Conservation (phyloP, 257 asterid species). For the Solanum pinnatisectum region DNA sequence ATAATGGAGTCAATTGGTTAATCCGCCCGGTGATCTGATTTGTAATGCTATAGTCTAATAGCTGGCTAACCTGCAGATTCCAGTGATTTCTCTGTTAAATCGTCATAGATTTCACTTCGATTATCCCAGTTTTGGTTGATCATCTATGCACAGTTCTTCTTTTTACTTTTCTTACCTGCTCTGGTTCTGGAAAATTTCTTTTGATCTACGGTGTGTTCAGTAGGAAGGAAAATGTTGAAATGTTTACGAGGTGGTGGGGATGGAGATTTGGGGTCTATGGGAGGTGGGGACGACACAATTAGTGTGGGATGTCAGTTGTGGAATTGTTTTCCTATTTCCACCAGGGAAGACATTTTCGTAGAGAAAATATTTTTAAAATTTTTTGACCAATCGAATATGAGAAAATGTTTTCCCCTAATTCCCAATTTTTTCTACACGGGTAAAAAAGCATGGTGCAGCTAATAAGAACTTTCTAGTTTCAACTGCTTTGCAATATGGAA, state of each 20-base stretch:
- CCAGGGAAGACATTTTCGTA: too few relatives aligned
- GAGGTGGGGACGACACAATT: too few relatives aligned
- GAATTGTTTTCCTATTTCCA: background rate
- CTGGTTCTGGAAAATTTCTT: background rate
- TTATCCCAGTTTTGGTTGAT: background rate
- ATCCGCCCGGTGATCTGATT: background rate
- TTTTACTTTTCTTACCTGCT: background rate
- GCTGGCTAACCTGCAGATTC: background rate
- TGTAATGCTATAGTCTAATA: background rate
- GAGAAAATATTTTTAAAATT: too few relatives aligned
- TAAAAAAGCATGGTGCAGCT: background rate
- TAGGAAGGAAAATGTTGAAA: background rate
- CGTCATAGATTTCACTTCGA: background rate
- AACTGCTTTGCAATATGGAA: background rate
- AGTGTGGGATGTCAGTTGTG: background rate
- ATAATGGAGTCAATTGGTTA: background rate
- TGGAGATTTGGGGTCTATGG: too few relatives aligned
- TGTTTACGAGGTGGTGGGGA: background rate
- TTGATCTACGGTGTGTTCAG: background rate
- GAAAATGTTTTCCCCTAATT: background rate
- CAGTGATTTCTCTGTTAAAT: background rate
- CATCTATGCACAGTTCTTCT: background rate
- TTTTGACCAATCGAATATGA: background rate
- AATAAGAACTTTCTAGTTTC: background rate
- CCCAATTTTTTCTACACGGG: background rate